Conservation (phyloP, 805 yeast species). For the Zygotorulaspora florentina region DNA sequence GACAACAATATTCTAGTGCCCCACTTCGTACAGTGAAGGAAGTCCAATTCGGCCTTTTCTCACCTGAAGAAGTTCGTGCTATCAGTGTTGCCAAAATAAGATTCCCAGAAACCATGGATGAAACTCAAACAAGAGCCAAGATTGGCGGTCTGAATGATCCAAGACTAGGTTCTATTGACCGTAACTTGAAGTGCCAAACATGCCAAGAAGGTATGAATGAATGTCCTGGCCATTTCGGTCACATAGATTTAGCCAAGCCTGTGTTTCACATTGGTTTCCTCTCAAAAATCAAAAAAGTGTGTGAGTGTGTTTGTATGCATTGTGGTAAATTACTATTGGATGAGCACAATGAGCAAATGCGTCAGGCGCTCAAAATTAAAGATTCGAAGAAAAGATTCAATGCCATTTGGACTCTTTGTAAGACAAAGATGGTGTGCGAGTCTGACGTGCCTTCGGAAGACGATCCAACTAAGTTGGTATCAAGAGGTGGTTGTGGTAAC, state of each 20-base stretch:
- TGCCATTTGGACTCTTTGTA: slow-evolving; percentile 93
- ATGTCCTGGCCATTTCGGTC: slow-evolving; percentile 99
- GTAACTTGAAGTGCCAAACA: slow-evolving; percentile 96
- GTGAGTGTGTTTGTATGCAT: slow-evolving; percentile 97
- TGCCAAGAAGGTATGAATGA: slow-evolving; percentile 99
- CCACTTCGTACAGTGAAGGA: slow-evolving; percentile 96
- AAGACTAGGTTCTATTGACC: slow-evolving; percentile 92
- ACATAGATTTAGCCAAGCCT: slow-evolving; percentile 95
- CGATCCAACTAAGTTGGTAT: slow-evolving; percentile 46
- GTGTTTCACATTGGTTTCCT: slow-evolving; percentile 97
- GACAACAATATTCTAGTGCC: slow-evolving; percentile 94
- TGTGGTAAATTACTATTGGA: slow-evolving; percentile 93
- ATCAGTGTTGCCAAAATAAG: slow-evolving; percentile 97
- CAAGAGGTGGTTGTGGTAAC: slow-evolving; percentile 98
- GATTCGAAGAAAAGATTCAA: slow-evolving; percentile 95
- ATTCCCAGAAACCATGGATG: slow-evolving; percentile 99
- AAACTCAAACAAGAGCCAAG: slow-evolving; percentile 88
- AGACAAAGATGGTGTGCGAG: slow-evolving; percentile 92
- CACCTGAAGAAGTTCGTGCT: slow-evolving; percentile 97
- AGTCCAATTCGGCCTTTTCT: slow-evolving; percentile 95
- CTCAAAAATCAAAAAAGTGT: slow-evolving; percentile 87
- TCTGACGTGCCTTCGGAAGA: slow-evolving; percentile 71
- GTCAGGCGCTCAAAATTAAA: slow-evolving; percentile 80
- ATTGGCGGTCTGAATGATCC: slow-evolving; percentile 98
- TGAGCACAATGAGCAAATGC: slow-evolving; percentile 65